Evolutionary conservation across 805 yeast genomes (phyloP).

Genomic region (Lipomyces lipofer): DNA sequence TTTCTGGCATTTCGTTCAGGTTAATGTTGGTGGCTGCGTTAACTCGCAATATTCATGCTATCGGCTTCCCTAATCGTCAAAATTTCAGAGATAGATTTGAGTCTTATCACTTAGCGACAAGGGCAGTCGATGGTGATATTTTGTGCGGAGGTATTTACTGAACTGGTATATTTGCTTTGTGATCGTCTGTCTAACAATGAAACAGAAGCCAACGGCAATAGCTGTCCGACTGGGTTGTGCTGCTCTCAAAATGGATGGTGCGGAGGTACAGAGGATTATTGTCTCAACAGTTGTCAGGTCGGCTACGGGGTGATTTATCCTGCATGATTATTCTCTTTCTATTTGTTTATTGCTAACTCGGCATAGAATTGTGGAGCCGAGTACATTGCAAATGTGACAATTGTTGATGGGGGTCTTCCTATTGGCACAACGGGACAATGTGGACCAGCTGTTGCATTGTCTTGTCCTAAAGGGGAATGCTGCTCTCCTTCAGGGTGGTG

Average conservation of each 20-base stretch:
- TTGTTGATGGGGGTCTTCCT: background rate
- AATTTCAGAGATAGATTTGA: too few relatives aligned
- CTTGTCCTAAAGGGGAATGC: constrained; percentile 18
- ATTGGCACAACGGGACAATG: constrained; percentile 10
- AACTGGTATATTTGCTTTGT: too few relatives aligned
- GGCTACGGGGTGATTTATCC: constrained; percentile 7
- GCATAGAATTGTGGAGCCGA: background rate
- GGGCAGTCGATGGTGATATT: too few relatives aligned
- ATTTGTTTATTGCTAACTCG: background rate
- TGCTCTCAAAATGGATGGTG: constrained; percentile 26
- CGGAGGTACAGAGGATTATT: constrained; percentile 12
- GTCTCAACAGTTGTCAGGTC: constrained; percentile 20
- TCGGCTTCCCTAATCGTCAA: too few relatives aligned
- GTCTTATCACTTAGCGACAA: too few relatives aligned
- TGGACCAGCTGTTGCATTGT: constrained; percentile 14
- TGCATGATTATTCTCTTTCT: background rate
- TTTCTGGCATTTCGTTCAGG: too few relatives aligned
- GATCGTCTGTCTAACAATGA: too few relatives aligned
- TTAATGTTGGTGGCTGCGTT: too few relatives aligned
- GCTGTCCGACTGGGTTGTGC: constrained; percentile 14
- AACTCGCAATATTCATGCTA: too few relatives aligned
- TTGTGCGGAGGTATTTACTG: too few relatives aligned
- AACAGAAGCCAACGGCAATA: constrained; percentile 4
- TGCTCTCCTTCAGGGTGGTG: constrained; percentile 25
- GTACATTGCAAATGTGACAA: background rate